These are phyloP conservation scores for Debaryomycetaceae sp. DNA, from an alignment of 1,139 yeast species.

Conservation along the genomic window DNA sequence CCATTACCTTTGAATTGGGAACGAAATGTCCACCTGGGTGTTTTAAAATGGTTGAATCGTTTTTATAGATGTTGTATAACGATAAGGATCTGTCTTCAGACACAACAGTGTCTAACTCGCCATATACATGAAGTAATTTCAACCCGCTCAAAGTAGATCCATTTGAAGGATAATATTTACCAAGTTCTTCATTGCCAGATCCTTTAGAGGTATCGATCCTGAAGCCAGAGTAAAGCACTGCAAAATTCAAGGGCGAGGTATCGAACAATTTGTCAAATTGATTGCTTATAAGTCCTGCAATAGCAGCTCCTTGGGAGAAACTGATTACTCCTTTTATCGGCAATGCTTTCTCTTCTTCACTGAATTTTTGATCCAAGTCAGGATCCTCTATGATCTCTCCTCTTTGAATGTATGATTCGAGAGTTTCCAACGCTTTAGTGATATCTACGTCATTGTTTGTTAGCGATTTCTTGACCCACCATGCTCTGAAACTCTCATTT, in stretches of 20 bases:
- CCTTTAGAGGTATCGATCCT: slow-evolving; percentile 48
- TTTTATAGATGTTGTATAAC: slow-evolving; percentile 53
- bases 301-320: slow-evolving; percentile 49
- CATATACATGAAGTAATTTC: slow-evolving; percentile 67
- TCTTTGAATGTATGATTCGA: slow-evolving; percentile 26
- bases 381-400: slow-evolving; percentile 33
- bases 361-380: slow-evolving; percentile 21
- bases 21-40: slow-evolving; percentile 91
- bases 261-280: slow-evolving; percentile 28
- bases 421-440: slow-evolving; percentile 27
- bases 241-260: slow-evolving; percentile 54
- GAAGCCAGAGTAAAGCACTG: slow-evolving; percentile 76
- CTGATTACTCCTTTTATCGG: slow-evolving; percentile 44
- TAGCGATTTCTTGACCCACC: slow-evolving; percentile 34
- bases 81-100: slow-evolving; percentile 65
- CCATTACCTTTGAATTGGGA: slow-evolving; percentile 64
- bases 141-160: slow-evolving; percentile 19
- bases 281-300: slow-evolving; percentile 43
- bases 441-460: slow-evolving; percentile 22
- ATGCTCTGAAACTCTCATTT: slow-evolving; percentile 26
- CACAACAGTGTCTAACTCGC: slow-evolving; percentile 87
- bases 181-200: slow-evolving; percentile 25
- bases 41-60: slow-evolving; percentile 45
- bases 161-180: slow-evolving; percentile 30
- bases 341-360: slow-evolving; percentile 21